Conservation (phyloP, 805 yeast species). For the Yamadazyma endophytica region DNA sequence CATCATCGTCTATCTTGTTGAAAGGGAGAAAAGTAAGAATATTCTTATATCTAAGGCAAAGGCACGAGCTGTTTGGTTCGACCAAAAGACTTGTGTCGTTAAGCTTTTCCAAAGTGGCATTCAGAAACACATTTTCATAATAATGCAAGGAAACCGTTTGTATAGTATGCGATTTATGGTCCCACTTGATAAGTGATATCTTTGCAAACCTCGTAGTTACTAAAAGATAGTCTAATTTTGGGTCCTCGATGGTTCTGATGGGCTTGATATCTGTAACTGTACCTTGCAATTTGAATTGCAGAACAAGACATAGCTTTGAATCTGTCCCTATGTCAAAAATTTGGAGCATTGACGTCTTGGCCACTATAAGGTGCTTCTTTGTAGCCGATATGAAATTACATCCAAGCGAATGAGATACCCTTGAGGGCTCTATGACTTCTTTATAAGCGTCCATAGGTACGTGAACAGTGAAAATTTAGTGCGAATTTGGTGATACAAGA, state of each 20-base stretch:
- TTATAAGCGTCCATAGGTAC: slow-evolving; percentile 70
- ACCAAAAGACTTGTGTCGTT: slow-evolving; percentile 45
- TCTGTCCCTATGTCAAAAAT: slow-evolving; percentile 43
- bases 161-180: slow-evolving; percentile 47
- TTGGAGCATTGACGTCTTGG: slow-evolving; percentile 67
- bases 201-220: slow-evolving; percentile 74
- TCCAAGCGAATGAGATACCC: slow-evolving; percentile 57
- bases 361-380: slow-evolving; percentile 57
- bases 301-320: slow-evolving; percentile 32
- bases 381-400: slow-evolving; percentile 46
- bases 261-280: slow-evolving; percentile 53
- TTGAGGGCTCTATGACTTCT: slow-evolving; percentile 72
- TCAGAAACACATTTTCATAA: slow-evolving; percentile 67
- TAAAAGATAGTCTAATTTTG: slow-evolving; percentile 54
- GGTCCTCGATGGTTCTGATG: slow-evolving; percentile 44
- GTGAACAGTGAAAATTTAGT: not conserved
- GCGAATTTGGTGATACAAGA: too few relatives aligned
- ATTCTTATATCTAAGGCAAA: slow-evolving; percentile 61
- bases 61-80: slow-evolving; percentile 58
- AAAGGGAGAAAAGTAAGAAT: slow-evolving; percentile 71
- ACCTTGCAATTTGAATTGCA: slow-evolving; percentile 75
- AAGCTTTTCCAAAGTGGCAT: slow-evolving; percentile 41
- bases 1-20: slow-evolving; percentile 38
- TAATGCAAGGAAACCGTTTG: slow-evolving; percentile 78
- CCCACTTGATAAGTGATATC: slow-evolving; percentile 72